Base-by-base conservation (phyloP, 257 asterid species). In the Przewalskia tangutica region DNA sequence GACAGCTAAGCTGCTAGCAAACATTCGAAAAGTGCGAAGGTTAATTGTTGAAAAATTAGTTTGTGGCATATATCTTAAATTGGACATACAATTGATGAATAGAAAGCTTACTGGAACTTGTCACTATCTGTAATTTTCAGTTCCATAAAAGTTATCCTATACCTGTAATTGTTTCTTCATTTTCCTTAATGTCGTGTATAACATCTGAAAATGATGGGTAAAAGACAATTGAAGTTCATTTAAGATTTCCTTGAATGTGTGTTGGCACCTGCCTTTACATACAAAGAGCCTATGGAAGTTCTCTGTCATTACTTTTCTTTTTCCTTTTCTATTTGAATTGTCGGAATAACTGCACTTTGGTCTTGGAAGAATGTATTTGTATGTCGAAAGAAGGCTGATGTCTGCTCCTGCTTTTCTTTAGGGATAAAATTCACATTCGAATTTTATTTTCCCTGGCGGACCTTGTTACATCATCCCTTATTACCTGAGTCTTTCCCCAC, bases 311-410 rank as follows among this genome's bases (percentile, higher is more conserved):
- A 27, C 46, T 16, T 50, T 0, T 8, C 27, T 32, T 48, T 14
- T 75, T 48, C 58, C 56, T 23, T 73, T 50, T 75, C 44, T 14
- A 50, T 75, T 75, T 75, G 80, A 27, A 13, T 50, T 75, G 27
- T 75, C 11, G 18, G 63, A 46, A 13, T 75, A 75, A 7, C 46
- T 73, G 27, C 62, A 13, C 23, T 50, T 75, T 50, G 63, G 80
- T 50, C 48, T 2, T 50, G 50, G 62, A 50, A 50, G 27, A 23
- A 75, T 75, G 62, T 4, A 50, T 75, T 16, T 75, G 27, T 51
- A 27, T 50, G 27, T 27, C 63, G 50, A 75, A 75, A 75, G 80
- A 75, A 75, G 38, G 63, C 63, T 50, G 80, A 75, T 75, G 80
- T 50, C 46, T 50, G 46, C 46, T 50, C 46, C 27, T 75, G 46